Evolutionary conservation across 2,329 filamentous ascomycete species (phyloP), one percentile per base, ranked within the genome.

Genomic region (Dactylellina drechsleri): DNA sequence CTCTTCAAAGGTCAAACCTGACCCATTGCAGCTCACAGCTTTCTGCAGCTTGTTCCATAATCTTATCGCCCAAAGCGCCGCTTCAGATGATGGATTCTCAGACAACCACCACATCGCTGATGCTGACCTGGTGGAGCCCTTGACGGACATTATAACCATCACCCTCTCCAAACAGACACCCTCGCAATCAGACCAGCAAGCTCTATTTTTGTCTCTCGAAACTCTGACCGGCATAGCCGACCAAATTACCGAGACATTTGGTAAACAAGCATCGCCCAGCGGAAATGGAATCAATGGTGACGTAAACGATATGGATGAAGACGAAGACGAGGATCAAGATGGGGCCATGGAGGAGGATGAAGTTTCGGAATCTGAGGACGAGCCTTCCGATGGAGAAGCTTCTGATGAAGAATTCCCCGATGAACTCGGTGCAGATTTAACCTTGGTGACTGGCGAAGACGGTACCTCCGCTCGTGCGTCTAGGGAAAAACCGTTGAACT

Each of bases 391-490:
- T 5, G 80, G 79, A n/a, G 78, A 80, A n/a, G 82, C 81, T 12
- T 81, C 82, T 28, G 84, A 86, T n/a, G 86, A 87, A 66, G 87
- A 87, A 84, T 83, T 85, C 61, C 82, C 86, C 26, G 86, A 86
- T 59, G 86, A 86, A 58, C 85, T 90, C 74, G 84, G 87, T 72
- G 87, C 86, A 28, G 89, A 91, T 78, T 89, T 91, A 86, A 88
- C 87, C 2, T 84, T 87, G 81, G 87, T 91, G 1, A 86, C 86
- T 0, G 87, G 86, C 1, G 81, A 81, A 53, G 83, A 79, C 26
- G 83, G 50, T 66, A 78, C 59, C 72, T 79, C 45, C 75, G 79
- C 66, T 58, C 77, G 20, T 79, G 78, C 47, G 77, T 76, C 62
- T 6, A 60, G 40, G 31, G 67, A 60, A 31, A 70, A 76, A 36